A percentile compares a stretch with the other conserved stretches of the same genome.
phyloP scores from a whole-genome alignment of 176 grass and related monocot species.

The Cenchrus purpureus region DNA sequence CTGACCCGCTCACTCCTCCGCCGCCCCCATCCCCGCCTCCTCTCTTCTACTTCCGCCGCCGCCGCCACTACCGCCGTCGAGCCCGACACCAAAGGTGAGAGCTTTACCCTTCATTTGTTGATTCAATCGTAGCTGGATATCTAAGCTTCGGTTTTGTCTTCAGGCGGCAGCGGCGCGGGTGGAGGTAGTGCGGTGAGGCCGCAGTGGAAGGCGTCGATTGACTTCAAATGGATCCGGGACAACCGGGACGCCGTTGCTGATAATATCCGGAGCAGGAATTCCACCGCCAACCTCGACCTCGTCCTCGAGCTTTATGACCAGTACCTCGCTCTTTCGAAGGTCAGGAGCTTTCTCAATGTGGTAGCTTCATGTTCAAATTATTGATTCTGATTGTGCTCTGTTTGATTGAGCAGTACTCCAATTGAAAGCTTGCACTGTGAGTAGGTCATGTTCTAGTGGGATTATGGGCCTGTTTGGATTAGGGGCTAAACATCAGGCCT shows the following conservation, averaged over 20 bases:
- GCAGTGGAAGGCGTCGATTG: conserved; percentile 91
- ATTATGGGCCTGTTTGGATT: background rate
- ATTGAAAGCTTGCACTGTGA: background rate
- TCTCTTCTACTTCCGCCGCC: conserved; percentile 26
- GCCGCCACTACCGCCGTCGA: conserved; percentile 34
- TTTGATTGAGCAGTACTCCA: background rate
- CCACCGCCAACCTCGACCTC: conserved; percentile 72
- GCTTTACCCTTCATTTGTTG: background rate
- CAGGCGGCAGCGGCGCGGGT: conserved; percentile 28
- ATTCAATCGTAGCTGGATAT: background rate
- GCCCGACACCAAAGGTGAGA: conserved; percentile 40
- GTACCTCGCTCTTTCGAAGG: conserved; percentile 85
- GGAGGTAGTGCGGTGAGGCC: conserved; percentile 45
- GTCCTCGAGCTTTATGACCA: conserved; percentile 87
- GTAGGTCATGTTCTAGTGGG: background rate
- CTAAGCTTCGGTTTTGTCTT: conserved; percentile 2
- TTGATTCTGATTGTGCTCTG: background rate
- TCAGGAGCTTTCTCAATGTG: conserved; percentile 23
- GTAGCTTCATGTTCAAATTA: background rate
- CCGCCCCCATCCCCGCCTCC: conserved; percentile 27
- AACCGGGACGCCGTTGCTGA: conserved; percentile 68
- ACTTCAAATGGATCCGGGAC: conserved; percentile 99
- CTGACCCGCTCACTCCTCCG: conserved; percentile 45
- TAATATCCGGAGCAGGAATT: conserved; percentile 75
- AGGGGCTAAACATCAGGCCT: too few relatives aligned